Conservation (phyloP, 139 green algal species). For the Spirogloea muscicola region DNA sequence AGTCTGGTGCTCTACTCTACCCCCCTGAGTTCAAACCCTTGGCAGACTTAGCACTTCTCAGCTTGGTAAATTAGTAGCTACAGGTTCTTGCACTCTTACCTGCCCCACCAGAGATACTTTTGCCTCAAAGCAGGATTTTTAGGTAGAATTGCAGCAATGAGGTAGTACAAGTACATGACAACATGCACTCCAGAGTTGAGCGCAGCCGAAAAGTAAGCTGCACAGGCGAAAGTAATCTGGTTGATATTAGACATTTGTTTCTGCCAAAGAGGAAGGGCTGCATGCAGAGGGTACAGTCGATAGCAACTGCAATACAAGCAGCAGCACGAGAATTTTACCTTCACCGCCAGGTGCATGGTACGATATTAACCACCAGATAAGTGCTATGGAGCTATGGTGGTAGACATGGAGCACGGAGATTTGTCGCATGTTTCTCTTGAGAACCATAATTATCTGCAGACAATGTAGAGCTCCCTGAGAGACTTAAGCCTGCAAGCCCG, state of each 20-base stretch:
- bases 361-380: slow-evolving; percentile 67
- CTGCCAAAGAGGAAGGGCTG: neutral
- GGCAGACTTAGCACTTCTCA: no score
- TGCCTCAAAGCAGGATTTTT: slow-evolving; percentile 49
- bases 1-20: no score
- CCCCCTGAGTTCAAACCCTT: no score
- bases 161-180: slow-evolving; percentile 50
- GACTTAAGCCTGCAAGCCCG: no score
- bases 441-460: slow-evolving; percentile 65
- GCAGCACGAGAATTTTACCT: no score
- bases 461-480: no score
- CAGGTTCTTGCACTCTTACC: no score
- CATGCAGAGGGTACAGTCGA: no score
- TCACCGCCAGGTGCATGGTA: slow-evolving; percentile 62
- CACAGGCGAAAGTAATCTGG: no score
- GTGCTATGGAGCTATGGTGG: slow-evolving; percentile 66
- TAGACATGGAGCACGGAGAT: slow-evolving; percentile 69
- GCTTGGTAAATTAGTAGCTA: no score
- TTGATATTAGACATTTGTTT: no score
- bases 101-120: slow-evolving; percentile 72
- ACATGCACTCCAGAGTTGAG: slow-evolving; percentile 40
- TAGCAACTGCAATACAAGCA: no score
- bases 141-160: slow-evolving; percentile 53
- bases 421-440: slow-evolving; percentile 67
- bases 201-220: slow-evolving; percentile 59